Evolutionary conservation across 2,329 filamentous ascomycete species (phyloP).

Genomic region (Ascocoryne sarcoides): DNA sequence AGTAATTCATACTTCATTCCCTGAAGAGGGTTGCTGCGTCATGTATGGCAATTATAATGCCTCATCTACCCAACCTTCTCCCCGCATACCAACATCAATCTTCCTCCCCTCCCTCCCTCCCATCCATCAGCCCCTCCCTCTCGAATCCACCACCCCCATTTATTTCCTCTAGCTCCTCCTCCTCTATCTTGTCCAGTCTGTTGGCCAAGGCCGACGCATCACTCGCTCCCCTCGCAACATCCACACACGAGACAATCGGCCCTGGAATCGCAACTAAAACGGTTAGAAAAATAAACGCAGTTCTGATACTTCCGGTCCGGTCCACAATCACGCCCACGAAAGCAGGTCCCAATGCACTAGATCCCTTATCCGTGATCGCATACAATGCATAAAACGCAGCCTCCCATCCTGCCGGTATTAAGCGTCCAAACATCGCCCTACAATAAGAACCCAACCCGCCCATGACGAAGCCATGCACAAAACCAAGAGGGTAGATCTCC

Average conservation of each 20-base stretch:
- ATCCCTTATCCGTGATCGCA: constrained; percentile 94
- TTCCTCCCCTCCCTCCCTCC: background rate
- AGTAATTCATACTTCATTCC: too few relatives aligned
- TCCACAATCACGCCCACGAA: constrained; percentile 92
- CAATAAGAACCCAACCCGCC: constrained; percentile 91
- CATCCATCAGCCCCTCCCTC: background rate
- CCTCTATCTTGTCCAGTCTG: too few relatives aligned
- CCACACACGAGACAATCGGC: constrained; percentile 73
- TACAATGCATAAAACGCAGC: constrained; percentile 94
- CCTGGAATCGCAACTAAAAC: constrained; percentile 72
- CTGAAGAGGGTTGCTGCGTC: too few relatives aligned
- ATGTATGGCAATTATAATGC: too few relatives aligned
- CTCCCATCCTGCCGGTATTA: constrained; percentile 88
- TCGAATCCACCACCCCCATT: background rate
- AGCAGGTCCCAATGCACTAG: constrained; percentile 83
- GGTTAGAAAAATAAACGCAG: constrained; percentile 86
- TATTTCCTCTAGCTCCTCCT: too few relatives aligned
- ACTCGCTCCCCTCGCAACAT: constrained; percentile 67
- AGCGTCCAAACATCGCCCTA: constrained; percentile 78
- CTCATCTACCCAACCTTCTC: background rate
- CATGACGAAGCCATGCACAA: constrained; percentile 85
- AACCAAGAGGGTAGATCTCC: constrained; percentile 92
- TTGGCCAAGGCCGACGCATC: constrained; percentile 58
- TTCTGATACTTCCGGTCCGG: constrained; percentile 65
- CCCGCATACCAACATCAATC: background rate